Base-by-base conservation (phyloP, 345 rosid genomes). In the Lumnitzera racemosa region DNA sequence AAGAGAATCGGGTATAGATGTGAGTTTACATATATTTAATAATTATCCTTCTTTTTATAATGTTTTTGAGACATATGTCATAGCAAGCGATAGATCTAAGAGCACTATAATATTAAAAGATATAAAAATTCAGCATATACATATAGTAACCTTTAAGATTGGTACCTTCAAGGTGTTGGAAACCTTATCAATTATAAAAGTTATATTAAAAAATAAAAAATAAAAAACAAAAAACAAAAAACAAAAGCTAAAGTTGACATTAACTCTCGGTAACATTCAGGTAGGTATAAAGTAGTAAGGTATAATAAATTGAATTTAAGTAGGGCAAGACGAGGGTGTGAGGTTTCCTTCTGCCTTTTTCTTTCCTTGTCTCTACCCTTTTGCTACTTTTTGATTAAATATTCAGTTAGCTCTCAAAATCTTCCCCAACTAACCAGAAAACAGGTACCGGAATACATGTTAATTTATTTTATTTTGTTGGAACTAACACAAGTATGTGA, bases 251-350 rank as follows among this genome's bases (percentile, higher is more conserved):
- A 41, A 15, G 47, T 20, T 15, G 17, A 56, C 48, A 65, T 74
- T 65, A 61, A 57, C 55, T 25, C 51, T 49, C 47, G 62, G 49
- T 73, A 61, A 65, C 74, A 60, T 69, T 69, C 73, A 46, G 74
- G 64, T 73, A 65, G 74, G 77, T 73, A 67, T 65, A 61, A 73
- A 73, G 77, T 62, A 61, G 43, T 36, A 68, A 31, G 41, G 49
- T 47, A 60, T 46, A 7, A 36, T 36, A 36, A 36, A 36, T 36
- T 36, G 7, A 36, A 36, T 69, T 73, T 61, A 61, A 68, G 67
- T 64, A 24, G n/a, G 59, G 57, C 43, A 36, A 36, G 65, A 47
- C 49, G 48, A 6, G 2, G 54, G 27, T 47, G 57, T 10, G 61
- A 27, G 24, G 2, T 51, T 13, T 57, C 25, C 12, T 49, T 57